phyloP scores from a whole-genome alignment of 768 basidiomycete species.

The Phlebiopsis gigantea region DNA sequence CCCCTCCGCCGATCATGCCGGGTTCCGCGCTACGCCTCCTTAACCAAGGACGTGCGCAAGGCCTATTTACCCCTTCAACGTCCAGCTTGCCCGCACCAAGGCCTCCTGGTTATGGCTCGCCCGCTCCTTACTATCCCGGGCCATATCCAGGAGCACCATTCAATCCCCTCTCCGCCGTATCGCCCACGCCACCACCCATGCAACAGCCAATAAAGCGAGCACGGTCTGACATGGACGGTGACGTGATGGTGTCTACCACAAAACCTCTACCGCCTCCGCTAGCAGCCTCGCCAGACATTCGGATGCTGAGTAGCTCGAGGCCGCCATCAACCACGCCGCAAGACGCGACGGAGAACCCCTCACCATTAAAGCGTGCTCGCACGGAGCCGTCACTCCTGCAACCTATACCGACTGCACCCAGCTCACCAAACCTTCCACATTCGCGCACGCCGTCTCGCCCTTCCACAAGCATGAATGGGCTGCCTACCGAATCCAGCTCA shows the following conservation, averaged over 20 bases:
- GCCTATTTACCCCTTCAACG: slow-evolving; percentile 81
- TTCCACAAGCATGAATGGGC: slow-evolving; percentile 33
- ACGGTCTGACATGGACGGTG: slow-evolving; percentile 64
- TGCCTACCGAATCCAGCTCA: slow-evolving; percentile 30
- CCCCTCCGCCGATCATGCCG: slow-evolving; percentile 82
- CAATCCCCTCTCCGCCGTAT: slow-evolving; percentile 32
- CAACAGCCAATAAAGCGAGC: slow-evolving; percentile 45
- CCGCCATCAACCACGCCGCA: slow-evolving; percentile 44
- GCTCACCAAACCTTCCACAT: slow-evolving; percentile 7
- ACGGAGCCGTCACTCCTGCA: slow-evolving; percentile 36
- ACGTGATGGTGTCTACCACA: slow-evolving; percentile 20
- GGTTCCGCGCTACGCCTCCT: slow-evolving; percentile 80
- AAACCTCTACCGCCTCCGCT: slow-evolving; percentile 20
- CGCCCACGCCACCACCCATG: slow-evolving; percentile 31
- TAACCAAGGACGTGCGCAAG: slow-evolving; percentile 83
- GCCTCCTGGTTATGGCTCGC: slow-evolving; percentile 46
- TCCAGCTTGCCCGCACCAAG: slow-evolving; percentile 47
- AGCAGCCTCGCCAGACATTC: slow-evolving; percentile 38
- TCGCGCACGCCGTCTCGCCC: slow-evolving; percentile 16
- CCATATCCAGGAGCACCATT: slow-evolving; percentile 48
- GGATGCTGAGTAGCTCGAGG: slow-evolving; percentile 41
- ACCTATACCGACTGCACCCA: slow-evolving; percentile 7
- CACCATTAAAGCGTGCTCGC: slow-evolving; percentile 68
- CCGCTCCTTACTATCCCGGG: slow-evolving; percentile 40
- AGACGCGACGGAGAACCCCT: slow-evolving; percentile 59